Evolutionary conservation across 108 stramenopile genomes (phyloP).

Genomic region (Fistulifera pelliculosa): DNA sequence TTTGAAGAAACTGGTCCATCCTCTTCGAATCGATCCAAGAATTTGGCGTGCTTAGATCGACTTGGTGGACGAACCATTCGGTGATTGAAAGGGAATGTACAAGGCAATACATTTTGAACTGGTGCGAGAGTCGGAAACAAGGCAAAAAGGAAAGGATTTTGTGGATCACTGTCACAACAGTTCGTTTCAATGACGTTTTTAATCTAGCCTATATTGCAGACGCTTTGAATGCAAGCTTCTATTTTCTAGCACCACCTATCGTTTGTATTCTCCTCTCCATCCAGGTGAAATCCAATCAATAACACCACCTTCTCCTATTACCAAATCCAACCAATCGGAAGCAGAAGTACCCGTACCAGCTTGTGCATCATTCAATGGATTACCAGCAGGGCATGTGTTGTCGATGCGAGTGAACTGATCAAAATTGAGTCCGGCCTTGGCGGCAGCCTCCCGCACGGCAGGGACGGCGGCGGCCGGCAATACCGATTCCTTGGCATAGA

Average conservation of each 20-base stretch:
- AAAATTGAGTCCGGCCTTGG: constrained; percentile 68
- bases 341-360: constrained; percentile 78
- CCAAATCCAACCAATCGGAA: constrained; percentile 75
- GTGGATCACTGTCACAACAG: too few species aligned
- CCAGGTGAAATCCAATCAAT: constrained; percentile 84
- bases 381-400: constrained; percentile 56
- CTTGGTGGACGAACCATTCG: too few species aligned
- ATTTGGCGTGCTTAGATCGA: too few species aligned
- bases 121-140: too few species aligned
- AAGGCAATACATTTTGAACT: too few species aligned
- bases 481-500: constrained; percentile 74
- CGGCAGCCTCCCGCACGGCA: constrained; percentile 69
- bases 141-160: too few species aligned
- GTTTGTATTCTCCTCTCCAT: constrained; percentile 82
- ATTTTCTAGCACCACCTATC: constrained; percentile 2
- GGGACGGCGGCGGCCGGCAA: constrained; percentile 66
- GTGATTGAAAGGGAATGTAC: too few species aligned
- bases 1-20: constrained; percentile 29
- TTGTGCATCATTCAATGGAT: constrained; percentile 53
- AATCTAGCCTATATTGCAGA: too few species aligned
- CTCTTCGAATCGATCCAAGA: too few species aligned
- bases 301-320: constrained; percentile 76
- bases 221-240: too few species aligned
- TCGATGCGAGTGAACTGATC: constrained; percentile 62
- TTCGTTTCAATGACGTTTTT: too few species aligned